Evolutionary conservation across 306 rosid species (phyloP).

Genomic region (Vigna unguiculata): DNA sequence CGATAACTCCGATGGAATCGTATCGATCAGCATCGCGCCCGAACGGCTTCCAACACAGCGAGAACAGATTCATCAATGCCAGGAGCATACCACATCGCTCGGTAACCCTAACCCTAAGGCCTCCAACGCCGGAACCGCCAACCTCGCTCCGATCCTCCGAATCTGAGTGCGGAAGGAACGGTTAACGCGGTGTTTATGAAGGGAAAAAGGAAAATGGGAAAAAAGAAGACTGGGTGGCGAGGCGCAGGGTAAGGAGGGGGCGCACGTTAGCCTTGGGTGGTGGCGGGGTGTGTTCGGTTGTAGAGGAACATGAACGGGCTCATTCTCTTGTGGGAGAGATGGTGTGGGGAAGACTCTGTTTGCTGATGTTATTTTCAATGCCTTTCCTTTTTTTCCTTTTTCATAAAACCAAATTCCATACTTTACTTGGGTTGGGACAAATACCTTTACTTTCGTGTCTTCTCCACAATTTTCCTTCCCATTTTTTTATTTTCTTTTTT

Average conservation of each 20-base stretch:
- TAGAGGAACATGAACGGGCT: slow-evolving; percentile 66
- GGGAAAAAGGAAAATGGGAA: not conserved
- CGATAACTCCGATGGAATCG: slow-evolving; percentile 54
- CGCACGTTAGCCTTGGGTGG: slow-evolving; percentile 46
- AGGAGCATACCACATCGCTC: slow-evolving; percentile 91
- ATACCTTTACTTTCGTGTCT: not conserved
- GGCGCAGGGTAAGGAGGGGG: slow-evolving; percentile 45
- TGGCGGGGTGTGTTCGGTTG: slow-evolving; percentile 69
- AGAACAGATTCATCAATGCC: slow-evolving; percentile 87
- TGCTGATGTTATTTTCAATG: slow-evolving; percentile 46
- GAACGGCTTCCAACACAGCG: slow-evolving; percentile 79
- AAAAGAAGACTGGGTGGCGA: not conserved
- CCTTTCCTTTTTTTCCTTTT: not conserved
- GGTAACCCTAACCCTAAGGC: slow-evolving; percentile 65
- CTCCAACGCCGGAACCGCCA: slow-evolving; percentile 36
- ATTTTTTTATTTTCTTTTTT: too few species aligned
- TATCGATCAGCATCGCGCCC: slow-evolving; percentile 58
- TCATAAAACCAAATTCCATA: not conserved
- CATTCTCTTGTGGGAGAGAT: slow-evolving; percentile 59
- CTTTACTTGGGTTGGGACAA: not conserved
- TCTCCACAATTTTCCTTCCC: too few species aligned
- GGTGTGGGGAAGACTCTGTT: slow-evolving; percentile 65
- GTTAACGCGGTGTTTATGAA: slow-evolving; percentile 40
- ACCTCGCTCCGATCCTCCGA: slow-evolving; percentile 32
- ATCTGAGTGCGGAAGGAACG: slow-evolving; percentile 32